Conservation (phyloP, 441 rosid genomes). For the Mallotus repandus region DNA sequence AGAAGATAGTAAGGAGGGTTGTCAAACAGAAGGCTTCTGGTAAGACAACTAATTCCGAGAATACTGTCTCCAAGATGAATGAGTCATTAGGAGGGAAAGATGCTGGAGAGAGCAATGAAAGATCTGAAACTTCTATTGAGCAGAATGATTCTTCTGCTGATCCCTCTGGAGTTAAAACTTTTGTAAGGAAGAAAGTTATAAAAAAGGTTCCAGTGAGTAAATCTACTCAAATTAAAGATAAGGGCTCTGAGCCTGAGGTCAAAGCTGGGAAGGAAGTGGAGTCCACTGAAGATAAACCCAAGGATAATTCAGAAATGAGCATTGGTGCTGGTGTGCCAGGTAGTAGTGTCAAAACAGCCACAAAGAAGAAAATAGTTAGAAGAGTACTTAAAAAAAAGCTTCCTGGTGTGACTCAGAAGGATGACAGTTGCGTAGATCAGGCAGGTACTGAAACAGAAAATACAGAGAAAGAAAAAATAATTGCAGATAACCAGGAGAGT, state of each 20-base stretch:
- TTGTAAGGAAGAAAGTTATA: conserved; percentile 48
- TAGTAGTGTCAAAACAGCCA: conserved; percentile 47
- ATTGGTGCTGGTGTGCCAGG: conserved; percentile 41
- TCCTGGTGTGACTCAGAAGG: conserved; percentile 47
- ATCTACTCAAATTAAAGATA: conserved; percentile 37
- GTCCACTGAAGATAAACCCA: conserved; percentile 41
- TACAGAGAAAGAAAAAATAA: conserved; percentile 33
- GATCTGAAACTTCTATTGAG: conserved; percentile 37
- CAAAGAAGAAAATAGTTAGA: conserved; percentile 78
- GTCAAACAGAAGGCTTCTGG: conserved; percentile 57
- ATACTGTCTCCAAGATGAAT: conserved; percentile 39
- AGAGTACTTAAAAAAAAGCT: conserved; percentile 81
- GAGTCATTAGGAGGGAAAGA: conserved; percentile 43
- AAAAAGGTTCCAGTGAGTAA: conserved; percentile 49
- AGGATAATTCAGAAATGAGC: conserved; percentile 45
- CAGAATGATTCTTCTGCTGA: conserved; percentile 46
- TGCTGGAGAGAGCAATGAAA: conserved; percentile 41
- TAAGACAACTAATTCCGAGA: conserved; percentile 46
- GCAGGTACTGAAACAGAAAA: conserved; percentile 31
- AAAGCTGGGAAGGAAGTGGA: conserved; percentile 42
- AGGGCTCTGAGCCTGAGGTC: conserved; percentile 38
- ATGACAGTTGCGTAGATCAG: conserved; percentile 36
- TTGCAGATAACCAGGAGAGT: conserved; percentile 27
- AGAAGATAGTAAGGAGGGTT: conserved; percentile 75
- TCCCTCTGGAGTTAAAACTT: conserved; percentile 47